Evolutionary conservation across 805 yeast species (phyloP).

Genomic region (Ogataea haglerorum): DNA sequence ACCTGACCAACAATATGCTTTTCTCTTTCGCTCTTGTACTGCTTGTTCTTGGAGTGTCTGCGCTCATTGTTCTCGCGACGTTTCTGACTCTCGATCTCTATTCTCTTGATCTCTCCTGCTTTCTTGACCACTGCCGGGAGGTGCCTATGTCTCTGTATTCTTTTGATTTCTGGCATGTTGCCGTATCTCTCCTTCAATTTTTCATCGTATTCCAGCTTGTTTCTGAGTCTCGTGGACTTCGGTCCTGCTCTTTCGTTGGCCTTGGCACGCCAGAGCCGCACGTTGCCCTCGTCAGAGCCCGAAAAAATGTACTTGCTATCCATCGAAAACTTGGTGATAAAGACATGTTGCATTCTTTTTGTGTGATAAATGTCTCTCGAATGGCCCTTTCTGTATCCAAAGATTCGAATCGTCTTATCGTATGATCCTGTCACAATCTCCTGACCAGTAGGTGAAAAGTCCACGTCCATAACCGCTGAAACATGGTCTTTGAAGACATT

Average conservation of each 20-base stretch:
- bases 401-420: conserved; percentile 88
- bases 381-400: conserved; percentile 69
- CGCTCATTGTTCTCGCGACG: conserved; percentile 81
- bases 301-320: conserved; percentile 83
- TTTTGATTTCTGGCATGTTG: conserved; percentile 92
- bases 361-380: conserved; percentile 95
- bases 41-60: conserved; percentile 67
- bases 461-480: conserved; percentile 91
- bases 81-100: conserved; percentile 70
- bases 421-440: conserved; percentile 94
- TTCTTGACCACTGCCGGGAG: conserved; percentile 83
- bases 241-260: conserved; percentile 83
- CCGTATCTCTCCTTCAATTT: conserved; percentile 89
- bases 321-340: conserved; percentile 78
- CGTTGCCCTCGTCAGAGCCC: conserved; percentile 96
- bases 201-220: conserved; percentile 84
- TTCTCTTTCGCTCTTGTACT: conserved; percentile 68
- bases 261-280: conserved; percentile 86
- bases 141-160: conserved; percentile 91
- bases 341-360: conserved; percentile 94
- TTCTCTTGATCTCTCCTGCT: conserved; percentile 80
- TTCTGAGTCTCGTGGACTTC: conserved; percentile 74
- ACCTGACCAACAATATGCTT: conserved; percentile 86
- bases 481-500: conserved; percentile 94
- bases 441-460: conserved; percentile 95